These are phyloP conservation scores for Hawksworthiomyces lignivorus DNA, from an alignment of 2,329 filamentous ascomycete genomes.

Conservation along the genomic window DNA sequence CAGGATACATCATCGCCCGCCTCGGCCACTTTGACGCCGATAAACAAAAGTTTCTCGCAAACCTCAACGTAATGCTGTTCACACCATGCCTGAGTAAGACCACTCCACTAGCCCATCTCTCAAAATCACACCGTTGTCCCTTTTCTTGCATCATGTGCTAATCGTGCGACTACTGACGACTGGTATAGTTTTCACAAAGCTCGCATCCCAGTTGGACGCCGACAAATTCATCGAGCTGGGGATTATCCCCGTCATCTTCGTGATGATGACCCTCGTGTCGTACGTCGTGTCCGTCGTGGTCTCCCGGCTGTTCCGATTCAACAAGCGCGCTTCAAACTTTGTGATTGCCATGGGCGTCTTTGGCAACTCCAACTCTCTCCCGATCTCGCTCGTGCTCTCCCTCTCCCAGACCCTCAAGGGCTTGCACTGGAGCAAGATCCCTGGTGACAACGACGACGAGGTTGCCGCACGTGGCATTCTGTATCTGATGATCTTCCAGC, in stretches of 20 bases:
- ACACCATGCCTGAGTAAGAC: slow-evolving; percentile 92
- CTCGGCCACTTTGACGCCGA: slow-evolving; percentile 92
- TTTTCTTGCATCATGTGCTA: no score
- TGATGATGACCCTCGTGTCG: slow-evolving; percentile 80
- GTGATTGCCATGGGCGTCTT: slow-evolving; percentile 96
- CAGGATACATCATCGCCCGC: slow-evolving; percentile 85
- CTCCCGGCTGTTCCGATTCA: slow-evolving; percentile 69
- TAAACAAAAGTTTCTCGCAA: slow-evolving; percentile 92
- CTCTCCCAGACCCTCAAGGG: slow-evolving; percentile 87
- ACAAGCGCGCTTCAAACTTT: slow-evolving; percentile 83
- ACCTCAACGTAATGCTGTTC: slow-evolving; percentile 92
- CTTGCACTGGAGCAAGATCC: slow-evolving; percentile 86
- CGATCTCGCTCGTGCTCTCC: slow-evolving; percentile 91
- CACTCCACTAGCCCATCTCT: no score
- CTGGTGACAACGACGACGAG: slow-evolving; percentile 89
- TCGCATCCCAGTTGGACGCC: slow-evolving; percentile 87
- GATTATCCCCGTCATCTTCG: slow-evolving; percentile 91
- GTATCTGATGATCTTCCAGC: slow-evolving; percentile 95
- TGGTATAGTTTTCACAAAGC: slow-evolving; percentile 98
- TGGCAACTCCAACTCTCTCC: slow-evolving; percentile 95
- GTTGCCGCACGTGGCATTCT: slow-evolving; percentile 89
- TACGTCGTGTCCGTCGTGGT: slow-evolving; percentile 68
- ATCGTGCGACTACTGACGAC: no score
- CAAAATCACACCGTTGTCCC: no score
- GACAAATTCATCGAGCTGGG: slow-evolving; percentile 84